Evolutionary conservation across 306 rosid species (phyloP).

Genomic region (Dryas octopetala): DNA sequence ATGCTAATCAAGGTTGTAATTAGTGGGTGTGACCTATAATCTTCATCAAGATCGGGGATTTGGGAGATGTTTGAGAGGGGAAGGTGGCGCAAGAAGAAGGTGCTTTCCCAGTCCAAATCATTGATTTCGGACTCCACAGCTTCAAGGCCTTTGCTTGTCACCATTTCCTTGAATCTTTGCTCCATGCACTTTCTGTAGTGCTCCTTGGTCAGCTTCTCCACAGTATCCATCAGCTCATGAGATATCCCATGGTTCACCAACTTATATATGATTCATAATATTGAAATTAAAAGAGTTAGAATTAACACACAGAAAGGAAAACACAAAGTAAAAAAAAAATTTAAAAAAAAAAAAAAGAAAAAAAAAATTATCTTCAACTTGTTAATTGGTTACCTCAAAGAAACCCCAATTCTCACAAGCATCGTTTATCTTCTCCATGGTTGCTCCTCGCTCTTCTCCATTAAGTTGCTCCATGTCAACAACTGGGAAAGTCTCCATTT

Average conservation of each 20-base stretch:
- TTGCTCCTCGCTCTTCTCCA: slow-evolving; percentile 54
- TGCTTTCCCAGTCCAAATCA: slow-evolving; percentile 94
- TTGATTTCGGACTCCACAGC: slow-evolving; percentile 53
- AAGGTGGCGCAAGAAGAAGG: slow-evolving; percentile 86
- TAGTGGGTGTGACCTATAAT: slow-evolving; percentile 48
- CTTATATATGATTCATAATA: slow-evolving; percentile 25
- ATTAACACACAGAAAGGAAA: no score
- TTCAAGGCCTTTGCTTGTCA: slow-evolving; percentile 62
- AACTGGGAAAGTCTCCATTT: slow-evolving; percentile 63
- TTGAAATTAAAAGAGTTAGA: no score
- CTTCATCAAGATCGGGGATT: slow-evolving; percentile 62
- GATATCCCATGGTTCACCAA: slow-evolving; percentile 89
- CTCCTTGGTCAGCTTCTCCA: slow-evolving; percentile 84
- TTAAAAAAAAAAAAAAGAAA: no score
- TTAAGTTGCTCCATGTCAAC: slow-evolving; percentile 70
- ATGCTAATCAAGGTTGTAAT: no score
- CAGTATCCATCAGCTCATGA: slow-evolving; percentile 69
- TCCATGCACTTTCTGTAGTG: slow-evolving; percentile 88
- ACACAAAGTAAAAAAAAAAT: no score
- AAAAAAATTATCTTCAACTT: not conserved
- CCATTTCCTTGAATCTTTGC: slow-evolving; percentile 81
- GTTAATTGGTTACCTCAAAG: slow-evolving; percentile 67
- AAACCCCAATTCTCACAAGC: slow-evolving; percentile 99
- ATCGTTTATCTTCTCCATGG: slow-evolving; percentile 69
- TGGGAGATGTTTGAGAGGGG: slow-evolving; percentile 71